Base-by-base conservation (phyloP, 1,139 yeast genomes). In the Pneumocystis wakefieldiae region DNA sequence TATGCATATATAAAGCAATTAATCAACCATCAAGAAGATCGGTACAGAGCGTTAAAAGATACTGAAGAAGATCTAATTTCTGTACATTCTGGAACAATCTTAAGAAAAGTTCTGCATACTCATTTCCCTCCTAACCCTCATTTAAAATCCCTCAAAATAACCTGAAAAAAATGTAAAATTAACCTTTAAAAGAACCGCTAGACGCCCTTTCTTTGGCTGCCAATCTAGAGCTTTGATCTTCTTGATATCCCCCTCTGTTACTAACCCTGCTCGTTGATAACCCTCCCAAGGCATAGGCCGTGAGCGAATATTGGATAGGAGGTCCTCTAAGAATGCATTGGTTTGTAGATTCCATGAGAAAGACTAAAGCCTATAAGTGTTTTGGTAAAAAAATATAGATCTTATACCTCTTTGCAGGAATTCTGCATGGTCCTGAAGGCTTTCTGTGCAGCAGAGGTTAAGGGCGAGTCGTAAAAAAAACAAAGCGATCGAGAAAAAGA, bases 221-320 rank as follows among this genome's bases (percentile, higher is more conserved):
- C 81, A 82, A 71, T 86, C 94, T 69, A 87, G 78, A 59, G 81
- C 78, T 73, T 84, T 85, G 71, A 88, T 78, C 62, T 81, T 77
- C 66, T 80, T 80, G 19, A 89, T 89, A 71, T 87, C 90, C 66
- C 82, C 84, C 63, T 79, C 79, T 28, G 83, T 75, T 60, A 91
- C 78, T 61, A 85, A 82, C 61, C 83, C 84, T 14, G 94, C 85
- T 66, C 96, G 81, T 24, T 88, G 84, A 70, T 86, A 83, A 8
- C 95, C 95, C 71, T 87, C 95, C 97, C 97, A 91, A 35, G 96
- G 95, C 66, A 91, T 83, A 41, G 94, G 86, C 68, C 95, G 82
- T 67, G 87, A 86, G 70, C 94, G 80, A 69, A 88, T 84, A 68
- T 84, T 84, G 69, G 81, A 79, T 70, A 88, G 83, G 67, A 87